Evolutionary conservation across 2,329 filamentous ascomycete genomes (phyloP).

Genomic region (Drechslerella dactyloides): DNA sequence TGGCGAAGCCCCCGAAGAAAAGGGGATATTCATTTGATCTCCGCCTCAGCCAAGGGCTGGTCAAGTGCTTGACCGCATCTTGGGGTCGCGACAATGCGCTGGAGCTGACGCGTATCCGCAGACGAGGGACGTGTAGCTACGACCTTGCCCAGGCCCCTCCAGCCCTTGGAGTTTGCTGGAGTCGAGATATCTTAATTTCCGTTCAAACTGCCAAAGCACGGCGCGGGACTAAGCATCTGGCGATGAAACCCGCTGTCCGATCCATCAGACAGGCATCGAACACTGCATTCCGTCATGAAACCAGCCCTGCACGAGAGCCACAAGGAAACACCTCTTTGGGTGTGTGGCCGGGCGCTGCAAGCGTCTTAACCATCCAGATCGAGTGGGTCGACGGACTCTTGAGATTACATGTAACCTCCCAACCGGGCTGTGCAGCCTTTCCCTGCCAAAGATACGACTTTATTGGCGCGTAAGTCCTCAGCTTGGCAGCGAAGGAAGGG

Average conservation of each 20-base stretch:
- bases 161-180: constrained; percentile 1
- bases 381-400: constrained; percentile 36
- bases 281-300: constrained; percentile 43
- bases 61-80: constrained; percentile 33
- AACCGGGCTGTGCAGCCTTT: constrained; percentile 49
- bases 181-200: constrained; percentile 46
- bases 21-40: constrained; percentile 46
- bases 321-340: not conserved
- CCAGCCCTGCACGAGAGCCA: constrained; percentile 6
- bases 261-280: constrained; percentile 34
- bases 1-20: constrained; percentile 7
- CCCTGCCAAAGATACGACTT: constrained; percentile 26
- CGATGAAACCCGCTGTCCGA: constrained; percentile 28
- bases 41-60: constrained; percentile 25
- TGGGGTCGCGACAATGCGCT: constrained; percentile 25
- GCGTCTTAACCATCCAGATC: constrained; percentile 39
- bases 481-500: constrained; percentile 41
- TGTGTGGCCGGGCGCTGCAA: constrained; percentile 9
- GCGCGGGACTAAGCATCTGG: constrained; percentile 19
- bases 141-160: not conserved
- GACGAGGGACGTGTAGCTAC: not conserved
- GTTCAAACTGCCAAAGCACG: constrained; percentile 18
- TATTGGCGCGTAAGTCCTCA: constrained; percentile 44
- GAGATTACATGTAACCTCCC: constrained; percentile 22
- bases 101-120: constrained; percentile 39